phyloP scores from a whole-genome alignment of 371 early-diverging fungal species.

The Mucor plumbeus region DNA sequence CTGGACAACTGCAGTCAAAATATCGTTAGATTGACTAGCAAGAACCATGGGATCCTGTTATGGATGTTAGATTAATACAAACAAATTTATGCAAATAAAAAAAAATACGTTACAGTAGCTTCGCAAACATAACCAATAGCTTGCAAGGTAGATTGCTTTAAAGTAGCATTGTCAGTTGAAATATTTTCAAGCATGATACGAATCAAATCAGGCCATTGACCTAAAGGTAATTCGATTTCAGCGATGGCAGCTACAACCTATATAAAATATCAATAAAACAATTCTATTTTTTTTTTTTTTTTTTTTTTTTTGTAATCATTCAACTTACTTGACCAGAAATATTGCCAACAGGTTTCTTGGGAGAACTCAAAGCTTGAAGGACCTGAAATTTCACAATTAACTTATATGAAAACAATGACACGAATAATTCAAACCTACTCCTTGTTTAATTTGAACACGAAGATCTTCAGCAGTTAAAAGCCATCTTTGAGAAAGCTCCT shows the following conservation, averaged over 20 bases:
- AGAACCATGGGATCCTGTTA: conserved; percentile 77
- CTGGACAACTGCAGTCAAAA: conserved; percentile 91
- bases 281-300: too few relatives aligned
- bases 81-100: neutral
- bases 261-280: too few relatives aligned
- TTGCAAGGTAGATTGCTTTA: conserved; percentile 80
- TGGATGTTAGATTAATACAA: neutral
- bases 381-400: conserved; percentile 45
- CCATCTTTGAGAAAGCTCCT: conserved; percentile 79
- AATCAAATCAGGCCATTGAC: conserved; percentile 89
- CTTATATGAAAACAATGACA: neutral
- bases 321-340: conserved; percentile 72
- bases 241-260: conserved; percentile 90
- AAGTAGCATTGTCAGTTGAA: conserved; percentile 54
- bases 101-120: conserved; percentile 62
- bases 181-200: conserved; percentile 76
- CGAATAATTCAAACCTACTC: conserved; percentile 32
- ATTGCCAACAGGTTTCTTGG: conserved; percentile 67
- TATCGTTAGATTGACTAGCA: conserved; percentile 78
- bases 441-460: conserved; percentile 61
- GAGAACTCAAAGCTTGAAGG: conserved; percentile 72
- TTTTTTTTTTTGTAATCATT: too few relatives aligned
- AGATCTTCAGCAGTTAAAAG: conserved; percentile 60
- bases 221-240: conserved; percentile 85
- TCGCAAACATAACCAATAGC: conserved; percentile 94